Evolutionary conservation across 768 basidiomycete genomes (phyloP).

Genomic region (Sporobolomyces pararoseus): DNA sequence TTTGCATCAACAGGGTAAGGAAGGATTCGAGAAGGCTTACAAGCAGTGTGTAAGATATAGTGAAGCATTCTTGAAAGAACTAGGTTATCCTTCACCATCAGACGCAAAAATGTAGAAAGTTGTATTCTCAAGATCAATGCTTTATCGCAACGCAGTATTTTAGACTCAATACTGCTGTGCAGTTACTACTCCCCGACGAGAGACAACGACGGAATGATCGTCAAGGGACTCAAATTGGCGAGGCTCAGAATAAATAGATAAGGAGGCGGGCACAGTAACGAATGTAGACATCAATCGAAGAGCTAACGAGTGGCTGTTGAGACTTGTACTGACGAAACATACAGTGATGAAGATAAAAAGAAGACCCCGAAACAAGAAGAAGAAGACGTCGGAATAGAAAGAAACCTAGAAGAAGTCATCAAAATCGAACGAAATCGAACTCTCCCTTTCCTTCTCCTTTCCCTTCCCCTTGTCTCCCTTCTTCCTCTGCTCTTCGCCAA

Average conservation of each 20-base stretch:
- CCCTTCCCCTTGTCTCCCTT: not conserved
- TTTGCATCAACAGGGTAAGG: slow-evolving; percentile 50
- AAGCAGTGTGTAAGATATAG: slow-evolving; percentile 69
- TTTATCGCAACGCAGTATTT: not conserved
- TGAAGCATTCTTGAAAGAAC: slow-evolving; percentile 59
- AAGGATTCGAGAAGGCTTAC: slow-evolving; percentile 72
- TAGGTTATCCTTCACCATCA: slow-evolving; percentile 21
- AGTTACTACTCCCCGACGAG: no score
- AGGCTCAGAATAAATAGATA: no score
- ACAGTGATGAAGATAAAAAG: not conserved
- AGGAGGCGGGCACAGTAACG: no score
- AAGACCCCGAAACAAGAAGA: not conserved
- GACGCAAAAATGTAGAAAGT: slow-evolving; percentile 9
- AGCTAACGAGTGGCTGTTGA: not conserved
- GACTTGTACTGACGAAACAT: no score
- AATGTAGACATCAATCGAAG: no score
- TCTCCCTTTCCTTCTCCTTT: not conserved
- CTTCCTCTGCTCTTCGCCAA: not conserved
- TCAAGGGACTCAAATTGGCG: no score
- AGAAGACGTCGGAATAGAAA: not conserved
- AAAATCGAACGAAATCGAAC: slow-evolving; percentile 7
- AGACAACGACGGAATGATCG: not conserved
- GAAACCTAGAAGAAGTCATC: not conserved
- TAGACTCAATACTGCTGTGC: no score
- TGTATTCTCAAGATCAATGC: not conserved